Percentiles rank a stretch among this genome's conserved stretches.
phyloP scores from a whole-genome alignment of 768 basidiomycete genomes.

The Hebeloma cylindrosporum region DNA sequence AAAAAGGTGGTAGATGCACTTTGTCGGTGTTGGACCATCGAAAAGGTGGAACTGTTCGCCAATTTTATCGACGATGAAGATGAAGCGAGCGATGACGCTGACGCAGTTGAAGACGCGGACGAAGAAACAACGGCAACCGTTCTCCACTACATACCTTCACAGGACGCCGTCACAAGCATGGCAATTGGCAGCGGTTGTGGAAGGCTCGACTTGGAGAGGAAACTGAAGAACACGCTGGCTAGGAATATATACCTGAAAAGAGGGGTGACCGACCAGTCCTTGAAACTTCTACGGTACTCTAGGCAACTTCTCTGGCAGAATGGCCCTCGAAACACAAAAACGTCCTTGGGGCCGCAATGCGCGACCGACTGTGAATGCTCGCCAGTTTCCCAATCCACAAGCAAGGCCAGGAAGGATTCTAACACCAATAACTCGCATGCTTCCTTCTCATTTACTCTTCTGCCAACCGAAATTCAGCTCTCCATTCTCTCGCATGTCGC shows the following conservation, averaged over 20 bases:
- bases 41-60: slow-evolving; percentile 18
- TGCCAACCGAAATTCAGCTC: slow-evolving; percentile 22
- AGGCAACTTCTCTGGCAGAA: slow-evolving; percentile 1
- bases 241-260: slow-evolving; percentile 16
- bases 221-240: slow-evolving; percentile 11
- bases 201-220: neutral
- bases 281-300: slow-evolving; percentile 16
- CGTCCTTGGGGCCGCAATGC: neutral
- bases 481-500: slow-evolving; percentile 17
- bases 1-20: slow-evolving; percentile 12
- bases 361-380: slow-evolving; percentile 10
- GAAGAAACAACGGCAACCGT: too few relatives aligned
- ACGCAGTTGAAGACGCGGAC: too few relatives aligned
- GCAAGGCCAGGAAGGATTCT: neutral
- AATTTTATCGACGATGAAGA: slow-evolving; percentile 5
- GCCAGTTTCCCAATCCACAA: neutral
- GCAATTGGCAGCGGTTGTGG: slow-evolving; percentile 11
- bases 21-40: slow-evolving; percentile 16
- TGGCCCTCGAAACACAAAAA: too few relatives aligned
- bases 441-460: slow-evolving; percentile 6
- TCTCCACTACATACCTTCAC: too few relatives aligned
- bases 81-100: too few relatives aligned
- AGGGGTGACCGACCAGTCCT: slow-evolving; percentile 10
- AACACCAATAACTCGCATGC: neutral
- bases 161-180: neutral